A percentile compares a stretch with the other conserved stretches of the same genome.
These are phyloP conservation scores for Anisodus tanguticus DNA, from an alignment of 257 asterid genomes.

Conservation along the genomic window DNA sequence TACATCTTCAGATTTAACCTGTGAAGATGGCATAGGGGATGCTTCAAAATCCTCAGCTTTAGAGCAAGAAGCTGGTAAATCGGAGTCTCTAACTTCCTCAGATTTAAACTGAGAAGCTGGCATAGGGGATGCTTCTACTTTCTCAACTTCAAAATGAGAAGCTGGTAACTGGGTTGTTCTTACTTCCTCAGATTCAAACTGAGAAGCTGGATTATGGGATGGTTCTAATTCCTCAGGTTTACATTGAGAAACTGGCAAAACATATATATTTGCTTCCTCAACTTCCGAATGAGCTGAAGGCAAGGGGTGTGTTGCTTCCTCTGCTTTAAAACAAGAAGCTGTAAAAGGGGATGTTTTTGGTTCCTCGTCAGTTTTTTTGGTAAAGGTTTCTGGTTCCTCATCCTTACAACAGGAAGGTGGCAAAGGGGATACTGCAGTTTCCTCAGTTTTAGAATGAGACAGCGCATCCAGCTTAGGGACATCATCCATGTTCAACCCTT, in stretches of 20 bases:
- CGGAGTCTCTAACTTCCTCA: background rate
- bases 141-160: slow-evolving; percentile 3
- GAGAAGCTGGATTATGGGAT: slow-evolving; percentile 20
- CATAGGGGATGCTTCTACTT: slow-evolving; percentile 1
- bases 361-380: background rate
- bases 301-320: slow-evolving; percentile 27
- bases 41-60: slow-evolving; percentile 23
- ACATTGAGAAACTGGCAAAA: slow-evolving; percentile 19
- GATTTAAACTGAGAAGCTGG: slow-evolving; percentile 18
- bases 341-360: slow-evolving; percentile 16
- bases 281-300: background rate
- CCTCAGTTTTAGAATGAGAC: slow-evolving; percentile 46
- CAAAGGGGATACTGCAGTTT: slow-evolving; percentile 35
- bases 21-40: slow-evolving; percentile 25
- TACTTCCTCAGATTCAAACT: slow-evolving; percentile 8
- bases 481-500: slow-evolving; percentile 53
- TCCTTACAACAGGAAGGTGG: slow-evolving; percentile 2
- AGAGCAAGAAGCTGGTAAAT: slow-evolving; percentile 13
- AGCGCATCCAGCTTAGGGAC: slow-evolving; percentile 41
- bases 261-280: slow-evolving; percentile 11
- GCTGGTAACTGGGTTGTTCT: slow-evolving; percentile 11
- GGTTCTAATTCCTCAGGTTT: slow-evolving; percentile 22
- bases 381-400: slow-evolving; percentile 25
- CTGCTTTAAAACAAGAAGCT: slow-evolving; percentile 19
- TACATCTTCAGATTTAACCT: background rate